These are phyloP conservation scores for Coffea canephora DNA, from an alignment of 257 asterid species.

Conservation along the genomic window DNA sequence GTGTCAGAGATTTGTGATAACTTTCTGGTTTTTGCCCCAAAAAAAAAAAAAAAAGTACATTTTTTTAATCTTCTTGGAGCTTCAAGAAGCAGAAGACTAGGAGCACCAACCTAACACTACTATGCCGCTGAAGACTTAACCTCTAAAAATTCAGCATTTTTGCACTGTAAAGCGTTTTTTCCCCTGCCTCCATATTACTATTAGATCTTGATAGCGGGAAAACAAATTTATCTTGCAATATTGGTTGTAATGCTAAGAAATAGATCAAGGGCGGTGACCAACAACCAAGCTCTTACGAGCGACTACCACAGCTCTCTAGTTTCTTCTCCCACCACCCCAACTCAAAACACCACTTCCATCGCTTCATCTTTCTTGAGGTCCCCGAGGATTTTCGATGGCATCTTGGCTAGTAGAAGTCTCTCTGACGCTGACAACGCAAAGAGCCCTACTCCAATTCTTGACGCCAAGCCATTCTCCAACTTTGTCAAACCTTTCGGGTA, in stretches of 20 bases:
- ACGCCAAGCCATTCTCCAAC: conserved; percentile 39
- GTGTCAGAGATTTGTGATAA: neutral
- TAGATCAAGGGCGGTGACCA: conserved; percentile 68
- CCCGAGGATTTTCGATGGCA: conserved; percentile 61
- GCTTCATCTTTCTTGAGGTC: conserved; percentile 67
- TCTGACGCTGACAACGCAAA: conserved; percentile 37
- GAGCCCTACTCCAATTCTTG: conserved; percentile 83
- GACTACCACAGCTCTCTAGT: conserved; percentile 34
- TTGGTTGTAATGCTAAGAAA: conserved; percentile 51
- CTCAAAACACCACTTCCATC: conserved; percentile 41
- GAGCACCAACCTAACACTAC: neutral
- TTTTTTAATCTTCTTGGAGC: neutral
- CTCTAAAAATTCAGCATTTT: conserved; percentile 4
- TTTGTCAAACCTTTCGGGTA: conserved; percentile 48
- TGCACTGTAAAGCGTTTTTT: neutral
- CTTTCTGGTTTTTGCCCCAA: neutral
- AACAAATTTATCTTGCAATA: neutral
- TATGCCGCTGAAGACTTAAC: neutral
- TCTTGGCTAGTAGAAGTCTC: conserved; percentile 35
- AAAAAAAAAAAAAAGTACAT: neutral
- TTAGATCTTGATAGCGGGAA: neutral
- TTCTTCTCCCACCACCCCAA: conserved; percentile 39
- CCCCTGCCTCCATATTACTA: neutral
- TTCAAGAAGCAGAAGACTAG: neutral
- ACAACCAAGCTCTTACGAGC: conserved; percentile 62